Conservation (phyloP, 192 early-diverging fungal species). For the Geranomyces michiganensis region DNA sequence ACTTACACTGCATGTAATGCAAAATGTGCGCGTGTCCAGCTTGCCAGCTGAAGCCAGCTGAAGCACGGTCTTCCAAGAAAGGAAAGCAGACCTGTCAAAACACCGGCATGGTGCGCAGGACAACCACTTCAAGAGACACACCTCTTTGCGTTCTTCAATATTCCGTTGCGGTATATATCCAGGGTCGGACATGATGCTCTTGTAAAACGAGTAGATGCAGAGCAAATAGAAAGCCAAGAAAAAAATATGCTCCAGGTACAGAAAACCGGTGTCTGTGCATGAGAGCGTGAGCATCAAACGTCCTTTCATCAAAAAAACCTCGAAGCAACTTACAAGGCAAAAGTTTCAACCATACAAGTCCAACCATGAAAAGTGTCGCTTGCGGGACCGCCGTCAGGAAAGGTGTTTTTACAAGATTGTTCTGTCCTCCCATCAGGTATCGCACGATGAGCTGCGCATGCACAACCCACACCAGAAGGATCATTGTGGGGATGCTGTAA, state of each 20-base stretch:
- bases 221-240: conserved; percentile 65
- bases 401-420: conserved; percentile 70
- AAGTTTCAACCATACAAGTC: conserved; percentile 69
- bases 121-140: not conserved
- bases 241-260: conserved; percentile 63
- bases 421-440: conserved; percentile 55
- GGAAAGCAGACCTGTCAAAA: not conserved
- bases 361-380: conserved; percentile 74
- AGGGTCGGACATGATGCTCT: conserved; percentile 70
- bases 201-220: conserved; percentile 80
- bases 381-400: conserved; percentile 88
- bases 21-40: conserved; percentile 81
- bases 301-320: not conserved
- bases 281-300: not conserved
- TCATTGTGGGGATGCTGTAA: conserved; percentile 66
- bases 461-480: conserved; percentile 48
- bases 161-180: conserved; percentile 72
- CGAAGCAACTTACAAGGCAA: conserved; percentile 60
- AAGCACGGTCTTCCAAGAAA: conserved; percentile 49
- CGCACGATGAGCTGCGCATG: conserved; percentile 64
- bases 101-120: no score
- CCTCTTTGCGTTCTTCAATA: conserved; percentile 41
- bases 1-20: conserved; percentile 77
- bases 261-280: conserved; percentile 59
- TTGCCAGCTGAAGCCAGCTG: conserved; percentile 68